phyloP scores from a whole-genome alignment of 441 rosid species.

The Raphanus hybrid region DNA sequence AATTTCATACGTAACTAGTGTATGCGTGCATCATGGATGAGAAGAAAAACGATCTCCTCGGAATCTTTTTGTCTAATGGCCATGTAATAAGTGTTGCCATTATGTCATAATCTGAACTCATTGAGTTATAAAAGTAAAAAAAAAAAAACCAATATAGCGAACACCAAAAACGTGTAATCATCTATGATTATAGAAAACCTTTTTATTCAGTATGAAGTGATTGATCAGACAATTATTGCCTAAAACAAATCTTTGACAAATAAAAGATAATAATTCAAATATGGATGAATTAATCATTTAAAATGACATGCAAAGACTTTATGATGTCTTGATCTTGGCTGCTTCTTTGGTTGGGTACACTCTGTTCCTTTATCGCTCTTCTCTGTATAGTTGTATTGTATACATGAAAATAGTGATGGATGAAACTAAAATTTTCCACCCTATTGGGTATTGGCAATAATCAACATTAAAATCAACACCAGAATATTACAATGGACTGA shows the following conservation, averaged over 20 bases:
- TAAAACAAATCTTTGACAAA: conserved; percentile 9
- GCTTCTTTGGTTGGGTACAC: conserved; percentile 17
- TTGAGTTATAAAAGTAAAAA: no score
- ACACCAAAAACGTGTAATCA: conserved; percentile 5
- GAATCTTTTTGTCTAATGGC: no score
- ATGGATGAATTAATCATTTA: neutral
- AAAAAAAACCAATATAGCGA: no score
- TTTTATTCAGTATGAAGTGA: conserved; percentile 7
- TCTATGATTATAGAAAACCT: neutral
- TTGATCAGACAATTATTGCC: conserved; percentile 15
- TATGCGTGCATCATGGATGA: no score
- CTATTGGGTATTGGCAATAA: neutral
- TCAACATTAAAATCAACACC: neutral
- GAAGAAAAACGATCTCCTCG: no score
- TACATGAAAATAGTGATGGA: neutral
- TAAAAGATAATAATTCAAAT: conserved; percentile 4
- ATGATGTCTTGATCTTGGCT: neutral
- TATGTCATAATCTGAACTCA: no score
- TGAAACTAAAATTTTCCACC: neutral
- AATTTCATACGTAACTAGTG: no score
- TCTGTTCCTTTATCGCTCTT: neutral
- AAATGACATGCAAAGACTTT: conserved; percentile 32
- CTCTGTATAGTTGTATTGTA: neutral
- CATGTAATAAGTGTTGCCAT: no score
- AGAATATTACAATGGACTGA: neutral